A percentile compares a stretch with the other conserved stretches of the same genome.
These are phyloP conservation scores for Biscogniauxia mediterranea DNA, from an alignment of 2,329 filamentous ascomycete species.

Conservation along the genomic window DNA sequence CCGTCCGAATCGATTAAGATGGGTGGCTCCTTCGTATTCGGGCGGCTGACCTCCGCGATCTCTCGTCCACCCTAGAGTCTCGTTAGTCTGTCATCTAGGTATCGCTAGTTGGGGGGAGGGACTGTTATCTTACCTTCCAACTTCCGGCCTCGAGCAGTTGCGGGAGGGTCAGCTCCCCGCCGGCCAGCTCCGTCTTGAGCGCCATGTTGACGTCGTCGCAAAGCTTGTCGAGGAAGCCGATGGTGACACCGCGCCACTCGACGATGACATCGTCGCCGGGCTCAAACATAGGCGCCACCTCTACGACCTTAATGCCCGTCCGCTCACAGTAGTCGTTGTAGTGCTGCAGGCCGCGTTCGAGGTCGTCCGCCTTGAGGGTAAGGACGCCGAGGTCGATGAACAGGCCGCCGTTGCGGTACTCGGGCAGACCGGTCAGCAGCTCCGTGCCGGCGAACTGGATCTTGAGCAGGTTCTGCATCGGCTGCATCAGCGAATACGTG, in stretches of 20 bases:
- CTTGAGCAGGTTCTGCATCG: constrained; percentile 77
- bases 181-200: constrained; percentile 62
- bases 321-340: constrained; percentile 70
- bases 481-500: constrained; percentile 89
- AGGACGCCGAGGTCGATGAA: constrained; percentile 82
- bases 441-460: constrained; percentile 80
- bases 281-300: constrained; percentile 68
- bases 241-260: constrained; percentile 74
- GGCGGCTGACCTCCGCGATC: constrained; percentile 90
- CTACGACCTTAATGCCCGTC: constrained; percentile 59
- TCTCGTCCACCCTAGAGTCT: constrained; percentile 75
- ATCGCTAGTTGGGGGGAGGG: too few relatives aligned
- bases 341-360: constrained; percentile 66
- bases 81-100: constrained; percentile 20
- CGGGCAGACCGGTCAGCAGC: constrained; percentile 81
- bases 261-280: constrained; percentile 76
- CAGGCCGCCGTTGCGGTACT: constrained; percentile 89
- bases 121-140: constrained; percentile 68
- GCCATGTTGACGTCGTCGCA: constrained; percentile 64
- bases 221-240: constrained; percentile 72
- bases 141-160: constrained; percentile 94
- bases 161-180: constrained; percentile 71
- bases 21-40: constrained; percentile 93
- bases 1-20: constrained; percentile 96
- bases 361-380: constrained; percentile 68